Evolutionary conservation across 2,329 filamentous ascomycete genomes (phyloP), one percentile per base, ranked within the genome.

Genomic region (Sarocladium brachiariae): DNA sequence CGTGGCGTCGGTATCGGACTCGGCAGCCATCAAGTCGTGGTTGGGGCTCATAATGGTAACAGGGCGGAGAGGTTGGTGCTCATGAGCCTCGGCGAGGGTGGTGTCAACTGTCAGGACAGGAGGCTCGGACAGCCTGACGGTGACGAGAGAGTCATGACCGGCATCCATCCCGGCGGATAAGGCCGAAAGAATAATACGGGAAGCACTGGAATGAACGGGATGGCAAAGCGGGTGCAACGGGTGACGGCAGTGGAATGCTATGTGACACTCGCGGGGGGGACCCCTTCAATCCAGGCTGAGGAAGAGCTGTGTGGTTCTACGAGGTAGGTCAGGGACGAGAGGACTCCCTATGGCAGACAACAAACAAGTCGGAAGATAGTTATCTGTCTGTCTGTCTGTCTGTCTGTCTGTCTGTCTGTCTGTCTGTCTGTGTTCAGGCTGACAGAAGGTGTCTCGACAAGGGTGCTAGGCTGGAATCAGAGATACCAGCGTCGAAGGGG

Each of bases 81-180:
- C 47, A 63, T 63, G 27, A 66, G 60, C 49, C 51, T 55, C 49
- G 53, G 58, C 49, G 51, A 66, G 59, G 30, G 68, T 70, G 53
- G 73, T 76, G 51, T 77, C 70, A 56, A 83, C 72, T 56, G 71
- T 66, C 59, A 82, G 60, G 58, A 73, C 60, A 58, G 78, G 66
- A 52, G 76, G 71, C 62, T 88, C 85, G 18, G 86, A 89, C 46
- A 89, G 73, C 50, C 84, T 78, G 39, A 89, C 86, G 7, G 86
- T 89, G 41, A 89, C 84, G 83, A 89, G 84, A 18, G 86, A 89
- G 66, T 89, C 85, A 63, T 78, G 77, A 21, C 46, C 46, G 14
- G 30, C 33, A 18, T 49, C 46, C 46, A 49, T 49, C 27, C 46
- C 46, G 18, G 30, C 13, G 30, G 33, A 21, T 19, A 4, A 34